Conservation (phyloP, 305 asterid genomes). For the Plantago coronopus region DNA sequence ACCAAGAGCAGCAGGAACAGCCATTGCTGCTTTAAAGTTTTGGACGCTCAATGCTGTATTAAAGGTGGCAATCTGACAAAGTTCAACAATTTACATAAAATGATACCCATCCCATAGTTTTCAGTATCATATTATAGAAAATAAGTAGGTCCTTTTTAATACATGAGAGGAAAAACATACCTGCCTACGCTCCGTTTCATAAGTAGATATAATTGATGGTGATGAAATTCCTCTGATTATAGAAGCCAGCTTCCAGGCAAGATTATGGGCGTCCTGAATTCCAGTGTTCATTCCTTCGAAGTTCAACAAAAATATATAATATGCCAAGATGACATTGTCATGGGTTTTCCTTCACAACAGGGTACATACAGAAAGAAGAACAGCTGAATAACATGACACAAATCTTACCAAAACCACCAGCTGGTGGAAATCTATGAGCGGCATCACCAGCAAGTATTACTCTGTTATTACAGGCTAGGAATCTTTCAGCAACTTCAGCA, state of each 20-base stretch:
- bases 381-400: slow-evolving; percentile 2
- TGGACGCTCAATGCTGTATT: slow-evolving; percentile 80
- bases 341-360: background rate
- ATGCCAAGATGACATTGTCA: background rate
- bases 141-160: slow-evolving; percentile 7
- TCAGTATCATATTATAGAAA: slow-evolving; percentile 2
- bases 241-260: slow-evolving; percentile 92
- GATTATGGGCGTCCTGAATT: slow-evolving; percentile 94
- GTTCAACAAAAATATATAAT: slow-evolving; percentile 18
- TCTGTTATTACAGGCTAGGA: slow-evolving; percentile 50
- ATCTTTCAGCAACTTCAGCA: slow-evolving; percentile 87
- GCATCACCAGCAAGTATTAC: slow-evolving; percentile 93
- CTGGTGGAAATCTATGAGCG: slow-evolving; percentile 96
- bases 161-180: slow-evolving; percentile 29
- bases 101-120: slow-evolving; percentile 13
- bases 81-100: slow-evolving; percentile 24
- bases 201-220: slow-evolving; percentile 60
- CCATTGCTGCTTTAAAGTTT: slow-evolving; percentile 88
- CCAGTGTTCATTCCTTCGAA: slow-evolving; percentile 91
- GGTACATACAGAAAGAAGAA: background rate
- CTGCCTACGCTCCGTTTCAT: slow-evolving; percentile 84
- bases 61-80: slow-evolving; percentile 63
- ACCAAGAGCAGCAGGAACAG: slow-evolving; percentile 94
- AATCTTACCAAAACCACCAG: slow-evolving; percentile 87
- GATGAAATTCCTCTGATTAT: slow-evolving; percentile 58